Evolutionary conservation across 2,329 filamentous ascomycete genomes (phyloP).

Genomic region (Fusarium keratoplasticum): DNA sequence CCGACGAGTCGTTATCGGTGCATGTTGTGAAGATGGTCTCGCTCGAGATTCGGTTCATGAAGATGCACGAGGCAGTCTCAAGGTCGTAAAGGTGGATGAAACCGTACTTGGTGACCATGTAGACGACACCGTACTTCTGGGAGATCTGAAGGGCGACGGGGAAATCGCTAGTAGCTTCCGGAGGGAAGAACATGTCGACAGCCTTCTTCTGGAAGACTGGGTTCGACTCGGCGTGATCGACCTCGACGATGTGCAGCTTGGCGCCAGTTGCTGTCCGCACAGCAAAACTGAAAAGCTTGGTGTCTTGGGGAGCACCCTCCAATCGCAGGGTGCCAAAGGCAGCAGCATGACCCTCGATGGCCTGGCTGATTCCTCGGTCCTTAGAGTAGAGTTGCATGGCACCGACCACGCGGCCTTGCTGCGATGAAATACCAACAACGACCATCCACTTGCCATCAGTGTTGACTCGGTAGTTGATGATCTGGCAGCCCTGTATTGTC

Average conservation of each 20-base stretch:
- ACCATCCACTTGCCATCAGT: slow-evolving; percentile 98
- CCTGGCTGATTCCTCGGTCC: slow-evolving; percentile 95
- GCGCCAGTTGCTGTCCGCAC: slow-evolving; percentile 90
- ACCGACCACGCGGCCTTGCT: slow-evolving; percentile 92
- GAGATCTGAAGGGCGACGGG: slow-evolving; percentile 98
- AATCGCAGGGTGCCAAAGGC: slow-evolving; percentile 91
- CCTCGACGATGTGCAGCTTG: slow-evolving; percentile 97
- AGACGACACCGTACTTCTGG: slow-evolving; percentile 95
- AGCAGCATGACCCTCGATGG: slow-evolving; percentile 96
- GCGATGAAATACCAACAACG: slow-evolving; percentile 93
- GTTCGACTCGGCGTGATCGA: slow-evolving; percentile 92
- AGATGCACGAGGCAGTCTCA: slow-evolving; percentile 94
- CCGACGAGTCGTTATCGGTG: slow-evolving; percentile 83
- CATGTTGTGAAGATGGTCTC: slow-evolving; percentile 98
- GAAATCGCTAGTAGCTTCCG: slow-evolving; percentile 96
- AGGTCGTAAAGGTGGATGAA: slow-evolving; percentile 99
- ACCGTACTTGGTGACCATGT: slow-evolving; percentile 97
- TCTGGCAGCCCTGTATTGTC: slow-evolving; percentile 84
- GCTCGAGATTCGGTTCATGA: slow-evolving; percentile 99
- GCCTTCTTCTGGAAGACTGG: slow-evolving; percentile 94
- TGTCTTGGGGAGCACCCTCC: slow-evolving; percentile 89
- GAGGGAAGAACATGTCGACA: slow-evolving; percentile 97
- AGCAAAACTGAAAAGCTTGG: slow-evolving; percentile 96
- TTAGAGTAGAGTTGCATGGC: slow-evolving; percentile 98
- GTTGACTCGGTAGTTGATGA: slow-evolving; percentile 99